Conservation (phyloP, 108 stramenopile genomes). For the Discostella pseudostelligera region DNA sequence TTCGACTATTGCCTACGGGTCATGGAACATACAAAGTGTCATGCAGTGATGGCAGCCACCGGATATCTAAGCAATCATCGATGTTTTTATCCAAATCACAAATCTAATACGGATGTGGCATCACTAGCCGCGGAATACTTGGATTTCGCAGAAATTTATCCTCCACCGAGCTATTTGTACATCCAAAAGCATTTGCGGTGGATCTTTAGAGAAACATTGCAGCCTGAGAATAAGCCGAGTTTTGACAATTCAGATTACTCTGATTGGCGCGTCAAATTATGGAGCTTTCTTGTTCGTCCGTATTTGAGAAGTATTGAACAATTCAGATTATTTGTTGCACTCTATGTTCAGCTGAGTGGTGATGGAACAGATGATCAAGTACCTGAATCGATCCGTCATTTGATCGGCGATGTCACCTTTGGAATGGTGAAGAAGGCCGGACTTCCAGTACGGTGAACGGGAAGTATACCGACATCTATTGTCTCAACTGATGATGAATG, state of each 20-base stretch:
- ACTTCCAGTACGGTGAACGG: constrained; percentile 9
- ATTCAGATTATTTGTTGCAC: constrained; percentile 51
- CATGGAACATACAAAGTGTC: constrained; percentile 41
- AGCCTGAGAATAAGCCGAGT: constrained; percentile 33
- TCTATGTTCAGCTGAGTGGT: constrained; percentile 49
- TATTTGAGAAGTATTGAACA: constrained; percentile 49
- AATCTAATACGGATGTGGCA: constrained; percentile 10
- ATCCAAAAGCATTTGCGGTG: constrained; percentile 63
- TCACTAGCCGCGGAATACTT: constrained; percentile 50
- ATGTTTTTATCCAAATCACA: constrained; percentile 10
- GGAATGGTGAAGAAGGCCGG: constrained; percentile 35
- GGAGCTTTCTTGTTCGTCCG: constrained; percentile 60
- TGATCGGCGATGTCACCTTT: constrained; percentile 34
- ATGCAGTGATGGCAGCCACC: constrained; percentile 55
- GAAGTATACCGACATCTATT: constrained; percentile 1
- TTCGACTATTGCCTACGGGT: constrained; percentile 18
- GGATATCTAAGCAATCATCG: constrained; percentile 51
- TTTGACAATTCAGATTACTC: constrained; percentile 29
- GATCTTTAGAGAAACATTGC: constrained; percentile 56
- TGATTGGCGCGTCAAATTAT: constrained; percentile 52
- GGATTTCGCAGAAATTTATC: constrained; percentile 43
- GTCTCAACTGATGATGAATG: no score
- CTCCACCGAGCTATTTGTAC: constrained; percentile 59
- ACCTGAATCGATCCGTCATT: constrained; percentile 9
- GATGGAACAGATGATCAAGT: background rate